A percentile compares a stretch with the other conserved stretches of the same genome.
These are phyloP conservation scores for Hylodesmum podocarpum DNA, from an alignment of 306 rosid genomes.

Conservation along the genomic window DNA sequence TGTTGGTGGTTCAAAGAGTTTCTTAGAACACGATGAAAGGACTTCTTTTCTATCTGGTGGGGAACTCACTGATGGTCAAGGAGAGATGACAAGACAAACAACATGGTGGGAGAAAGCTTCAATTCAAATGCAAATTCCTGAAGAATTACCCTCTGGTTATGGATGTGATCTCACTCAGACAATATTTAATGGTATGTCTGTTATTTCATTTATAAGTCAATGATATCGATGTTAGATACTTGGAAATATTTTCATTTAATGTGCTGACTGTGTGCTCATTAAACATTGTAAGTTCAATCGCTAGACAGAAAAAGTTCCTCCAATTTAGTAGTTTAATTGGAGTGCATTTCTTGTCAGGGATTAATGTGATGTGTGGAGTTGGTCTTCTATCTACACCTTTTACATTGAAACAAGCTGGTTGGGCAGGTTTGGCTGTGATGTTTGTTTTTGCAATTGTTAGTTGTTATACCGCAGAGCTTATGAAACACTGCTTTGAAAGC, in stretches of 20 bases:
- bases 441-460: conserved; percentile 67
- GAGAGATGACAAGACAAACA: conserved; percentile 44
- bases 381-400: conserved; percentile 79
- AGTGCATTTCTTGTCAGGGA: conserved; percentile 43
- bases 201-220: not conserved
- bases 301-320: not conserved
- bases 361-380: conserved; percentile 84
- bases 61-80: conserved; percentile 28
- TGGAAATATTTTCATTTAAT: not conserved
- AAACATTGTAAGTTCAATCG: not conserved
- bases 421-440: conserved; percentile 69
- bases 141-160: conserved; percentile 56
- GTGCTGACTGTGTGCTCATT: not conserved
- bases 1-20: conserved; percentile 33
- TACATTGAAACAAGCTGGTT: conserved; percentile 74
- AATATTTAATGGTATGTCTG: conserved; percentile 63
- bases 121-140: conserved; percentile 52
- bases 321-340: not conserved
- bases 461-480: conserved; percentile 77
- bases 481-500: conserved; percentile 76
- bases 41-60: conserved; percentile 51
- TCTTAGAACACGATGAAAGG: conserved; percentile 46
- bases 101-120: conserved; percentile 52
- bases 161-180: conserved; percentile 87
- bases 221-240: not conserved